These are phyloP conservation scores for Epichloe sp. DNA, from an alignment of 2,329 filamentous ascomycete genomes.

Conservation along the genomic window DNA sequence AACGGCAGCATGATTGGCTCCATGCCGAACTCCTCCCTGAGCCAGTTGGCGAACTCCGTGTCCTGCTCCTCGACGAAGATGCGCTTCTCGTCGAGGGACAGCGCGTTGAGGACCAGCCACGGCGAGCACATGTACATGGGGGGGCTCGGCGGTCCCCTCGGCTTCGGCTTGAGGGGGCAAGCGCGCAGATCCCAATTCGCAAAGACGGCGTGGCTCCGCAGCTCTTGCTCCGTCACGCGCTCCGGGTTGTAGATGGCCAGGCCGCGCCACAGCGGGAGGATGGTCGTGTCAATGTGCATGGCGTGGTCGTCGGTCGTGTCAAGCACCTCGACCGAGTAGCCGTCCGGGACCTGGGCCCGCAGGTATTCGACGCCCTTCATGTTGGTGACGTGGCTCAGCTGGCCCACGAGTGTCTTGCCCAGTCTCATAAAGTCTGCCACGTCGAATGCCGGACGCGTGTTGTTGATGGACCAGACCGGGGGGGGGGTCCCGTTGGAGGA, in stretches of 20 bases:
- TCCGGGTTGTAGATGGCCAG: conserved; percentile 16
- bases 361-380: conserved; percentile 18
- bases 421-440: conserved; percentile 22
- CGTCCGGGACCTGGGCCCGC: conserved; percentile 10
- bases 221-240: conserved; percentile 11
- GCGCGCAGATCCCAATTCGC: conserved; percentile 15
- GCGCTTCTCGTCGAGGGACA: conserved; percentile 14
- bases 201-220: conserved; percentile 14
- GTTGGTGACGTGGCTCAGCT: conserved; percentile 21
- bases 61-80: conserved; percentile 16
- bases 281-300: conserved; percentile 21
- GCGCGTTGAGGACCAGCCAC: conserved; percentile 16
- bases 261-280: conserved; percentile 16
- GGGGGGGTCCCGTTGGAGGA: neutral
- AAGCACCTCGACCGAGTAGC: conserved; percentile 17
- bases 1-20: conserved; percentile 14
- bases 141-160: conserved; percentile 5
- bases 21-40: conserved; percentile 8
- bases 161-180: conserved; percentile 11
- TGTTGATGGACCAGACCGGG: conserved; percentile 18
- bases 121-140: conserved; percentile 16
- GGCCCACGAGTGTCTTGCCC: conserved; percentile 17
- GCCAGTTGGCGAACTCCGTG: conserved; percentile 9
- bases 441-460: conserved; percentile 20
- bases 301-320: conserved; percentile 13